Conservation (phyloP, 2,329 filamentous ascomycete genomes). For the Lizonia empirigonia region DNA sequence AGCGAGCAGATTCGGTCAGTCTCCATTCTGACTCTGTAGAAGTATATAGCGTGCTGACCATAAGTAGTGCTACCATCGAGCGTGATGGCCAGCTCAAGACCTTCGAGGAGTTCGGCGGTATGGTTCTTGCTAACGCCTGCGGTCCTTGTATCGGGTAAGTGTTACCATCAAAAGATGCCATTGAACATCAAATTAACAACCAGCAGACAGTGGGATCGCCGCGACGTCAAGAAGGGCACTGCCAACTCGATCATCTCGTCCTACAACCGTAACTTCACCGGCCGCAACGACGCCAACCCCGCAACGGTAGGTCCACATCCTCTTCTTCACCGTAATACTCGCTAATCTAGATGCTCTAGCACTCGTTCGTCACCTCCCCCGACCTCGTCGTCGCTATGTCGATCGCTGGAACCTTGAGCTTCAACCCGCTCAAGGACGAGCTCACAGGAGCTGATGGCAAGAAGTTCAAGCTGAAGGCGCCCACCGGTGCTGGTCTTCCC, state of each 20-base stretch:
- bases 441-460: constrained; percentile 96
- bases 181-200: constrained; percentile 2
- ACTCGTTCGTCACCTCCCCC: constrained; percentile 90
- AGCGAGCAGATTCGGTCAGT: constrained; percentile 86
- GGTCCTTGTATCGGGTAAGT: constrained; percentile 57
- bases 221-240: constrained; percentile 91
- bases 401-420: constrained; percentile 82
- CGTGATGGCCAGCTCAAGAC: constrained; percentile 88
- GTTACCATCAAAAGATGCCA: constrained; percentile 2
- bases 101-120: constrained; percentile 93
- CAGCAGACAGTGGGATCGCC: constrained; percentile 81
- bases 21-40: constrained; percentile 5
- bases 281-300: constrained; percentile 94
- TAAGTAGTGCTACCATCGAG: constrained; percentile 71
- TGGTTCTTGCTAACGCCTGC: constrained; percentile 94
- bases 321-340: too few species aligned
- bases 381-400: constrained; percentile 87
- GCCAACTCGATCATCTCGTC: constrained; percentile 97
- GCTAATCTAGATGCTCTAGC: too few species aligned
- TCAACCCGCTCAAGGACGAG: constrained; percentile 92
- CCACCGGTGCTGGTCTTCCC: constrained; percentile 82
- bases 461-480: constrained; percentile 85
- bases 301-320: too few species aligned
- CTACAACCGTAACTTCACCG: constrained; percentile 99
- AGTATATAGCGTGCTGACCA: neutral